Conservation (phyloP, 306 rosid genomes). For the Quercus aquifolioides region DNA sequence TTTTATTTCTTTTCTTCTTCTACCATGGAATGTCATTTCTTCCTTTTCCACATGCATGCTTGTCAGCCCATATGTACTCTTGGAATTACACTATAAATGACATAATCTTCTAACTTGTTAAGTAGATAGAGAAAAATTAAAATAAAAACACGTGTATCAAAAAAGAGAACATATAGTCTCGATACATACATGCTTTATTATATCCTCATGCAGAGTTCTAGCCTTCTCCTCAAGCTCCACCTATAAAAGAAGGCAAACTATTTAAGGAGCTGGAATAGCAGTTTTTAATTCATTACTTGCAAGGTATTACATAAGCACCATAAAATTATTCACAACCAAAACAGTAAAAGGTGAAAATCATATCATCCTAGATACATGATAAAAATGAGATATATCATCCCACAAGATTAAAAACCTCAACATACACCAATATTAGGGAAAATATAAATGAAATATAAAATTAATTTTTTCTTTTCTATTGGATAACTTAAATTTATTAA, state of each 20-base stretch:
- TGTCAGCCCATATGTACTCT: neutral
- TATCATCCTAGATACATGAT: neutral
- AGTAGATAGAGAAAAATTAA: neutral
- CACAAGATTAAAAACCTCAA: neutral
- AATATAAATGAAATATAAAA: neutral
- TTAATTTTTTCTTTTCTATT: no score
- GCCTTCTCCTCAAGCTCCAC: constrained; percentile 74
- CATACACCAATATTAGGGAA: neutral
- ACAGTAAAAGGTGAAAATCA: neutral
- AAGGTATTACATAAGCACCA: neutral
- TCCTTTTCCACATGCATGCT: neutral
- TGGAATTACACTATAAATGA: neutral
- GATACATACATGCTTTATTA: constrained; percentile 58
- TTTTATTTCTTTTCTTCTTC: neutral
- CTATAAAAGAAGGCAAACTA: constrained; percentile 36
- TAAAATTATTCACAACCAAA: neutral
- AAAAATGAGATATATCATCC: no score
- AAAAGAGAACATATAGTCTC: constrained; percentile 12
- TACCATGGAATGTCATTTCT: neutral
- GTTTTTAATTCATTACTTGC: neutral
- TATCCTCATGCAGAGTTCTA: constrained; percentile 64
- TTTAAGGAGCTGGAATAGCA: neutral
- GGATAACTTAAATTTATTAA: no score
- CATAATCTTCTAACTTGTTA: neutral
- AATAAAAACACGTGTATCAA: neutral